A percentile compares a stretch with the other conserved stretches of the same genome.
Evolutionary conservation across 257 asterid genomes (phyloP).

Genomic region (Ballota nigra): DNA sequence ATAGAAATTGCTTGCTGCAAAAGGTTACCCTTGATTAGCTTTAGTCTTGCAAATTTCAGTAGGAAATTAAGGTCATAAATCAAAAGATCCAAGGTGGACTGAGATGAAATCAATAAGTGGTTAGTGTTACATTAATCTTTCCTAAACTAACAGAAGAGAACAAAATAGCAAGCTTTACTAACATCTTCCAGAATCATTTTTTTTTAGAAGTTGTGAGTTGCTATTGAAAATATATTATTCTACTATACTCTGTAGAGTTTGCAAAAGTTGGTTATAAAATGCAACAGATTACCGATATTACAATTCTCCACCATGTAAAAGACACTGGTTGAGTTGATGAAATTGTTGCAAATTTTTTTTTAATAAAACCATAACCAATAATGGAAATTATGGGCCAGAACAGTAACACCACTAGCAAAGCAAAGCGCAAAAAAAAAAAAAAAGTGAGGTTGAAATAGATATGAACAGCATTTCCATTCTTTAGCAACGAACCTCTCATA

Average conservation of each 20-base stretch:
- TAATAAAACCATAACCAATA: neutral
- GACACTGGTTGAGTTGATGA: neutral
- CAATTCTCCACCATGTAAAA: neutral
- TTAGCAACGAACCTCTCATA: neutral
- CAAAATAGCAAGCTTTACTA: too few species aligned
- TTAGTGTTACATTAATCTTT: neutral
- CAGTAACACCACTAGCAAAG: neutral
- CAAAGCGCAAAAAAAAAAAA: too few species aligned
- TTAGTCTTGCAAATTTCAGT: neutral
- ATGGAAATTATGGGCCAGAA: neutral
- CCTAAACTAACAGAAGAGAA: neutral
- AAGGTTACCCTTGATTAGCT: slow-evolving; percentile 2
- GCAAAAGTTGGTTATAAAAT: neutral
- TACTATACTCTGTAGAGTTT: too few species aligned
- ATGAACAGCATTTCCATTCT: neutral
- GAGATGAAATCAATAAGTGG: slow-evolving; percentile 4
- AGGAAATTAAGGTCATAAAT: neutral
- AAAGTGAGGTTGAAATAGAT: neutral
- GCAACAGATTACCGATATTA: neutral
- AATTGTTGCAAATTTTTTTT: neutral
- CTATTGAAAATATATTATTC: too few species aligned
- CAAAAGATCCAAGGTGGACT: neutral
- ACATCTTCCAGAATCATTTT: too few species aligned
- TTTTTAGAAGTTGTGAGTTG: too few species aligned
- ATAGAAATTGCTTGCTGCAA: neutral